Evolutionary conservation across 176 grass and related monocot genomes (phyloP), one percentile per base, ranked within the genome.

Genomic region (Alopecurus myosuroides): DNA sequence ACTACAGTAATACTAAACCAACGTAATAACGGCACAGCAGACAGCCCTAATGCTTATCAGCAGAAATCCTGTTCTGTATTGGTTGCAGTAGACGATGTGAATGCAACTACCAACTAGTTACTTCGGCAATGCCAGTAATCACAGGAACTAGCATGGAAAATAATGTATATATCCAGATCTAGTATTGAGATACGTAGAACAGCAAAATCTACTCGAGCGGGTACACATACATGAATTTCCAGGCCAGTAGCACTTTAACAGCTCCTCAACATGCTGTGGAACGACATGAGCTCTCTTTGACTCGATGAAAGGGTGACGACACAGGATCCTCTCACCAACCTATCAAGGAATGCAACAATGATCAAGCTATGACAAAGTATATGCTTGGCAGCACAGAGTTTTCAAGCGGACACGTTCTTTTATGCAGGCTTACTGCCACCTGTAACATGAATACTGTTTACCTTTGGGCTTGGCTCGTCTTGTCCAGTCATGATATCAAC

Each of bases 401-500:
- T 75, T 72, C 14, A 64, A 84, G 53, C 39, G 19, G 17, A 82
- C 82, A 40, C 6, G 9, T 77, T 76, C 42, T 69, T 65, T 40
- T 41, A 58, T 53, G 28, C 25, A 71, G 41, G 36, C 65, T 77
- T 26, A 85, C 14, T 41, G 58, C 10, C 70, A 68, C 37, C 20
- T 57, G 56, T 45, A 84, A 42, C 3, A 85, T 46, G 29, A 10
- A 83, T 67, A 84, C 10, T 17, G 34, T n/a, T 56, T 83, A 98
- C 96, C 91, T 98, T 98, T 74, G 93, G 96, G 76, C 82, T 46
- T 58, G 87, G 89, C 83, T 95, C 93, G 29, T 92, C 90, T 89
- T 94, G 87, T 76, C 96, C 91, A 0, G 91, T 94, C 89, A 98
- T 95, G 86, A 98, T 88, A 93, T 98, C 96, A 86, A 98, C 90